Percentiles rank a stretch among this genome's conserved stretches.
These are phyloP conservation scores for Aethionema arabicum DNA, from an alignment of 345 rosid species.

Conservation along the genomic window DNA sequence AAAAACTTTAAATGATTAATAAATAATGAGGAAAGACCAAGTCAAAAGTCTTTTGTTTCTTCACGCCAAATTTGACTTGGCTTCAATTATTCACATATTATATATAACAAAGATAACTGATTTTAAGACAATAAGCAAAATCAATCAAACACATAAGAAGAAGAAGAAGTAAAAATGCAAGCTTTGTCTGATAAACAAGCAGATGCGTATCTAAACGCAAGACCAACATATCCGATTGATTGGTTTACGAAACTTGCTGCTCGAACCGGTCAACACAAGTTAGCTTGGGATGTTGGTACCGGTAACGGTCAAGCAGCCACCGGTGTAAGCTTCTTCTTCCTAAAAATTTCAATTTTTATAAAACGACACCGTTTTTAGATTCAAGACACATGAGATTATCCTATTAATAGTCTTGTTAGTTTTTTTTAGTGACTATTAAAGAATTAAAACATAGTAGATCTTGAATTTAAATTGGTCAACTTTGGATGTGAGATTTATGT, in stretches of 20 bases:
- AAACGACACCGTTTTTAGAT: not conserved
- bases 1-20: slow-evolving; percentile 1
- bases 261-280: slow-evolving; percentile 46
- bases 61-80: slow-evolving; percentile 28
- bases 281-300: slow-evolving; percentile 70
- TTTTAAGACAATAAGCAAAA: not conserved
- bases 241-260: slow-evolving; percentile 59
- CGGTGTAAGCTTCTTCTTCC: slow-evolving; percentile 42
- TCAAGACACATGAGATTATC: slow-evolving; percentile 3
- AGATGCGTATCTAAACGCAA: slow-evolving; percentile 49
- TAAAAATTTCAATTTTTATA: not conserved
- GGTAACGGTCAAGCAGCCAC: slow-evolving; percentile 71
- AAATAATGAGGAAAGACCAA: slow-evolving; percentile 12
- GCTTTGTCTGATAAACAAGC: slow-evolving; percentile 62
- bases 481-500: no score
- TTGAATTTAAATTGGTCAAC: no score
- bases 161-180: slow-evolving; percentile 36
- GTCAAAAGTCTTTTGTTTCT: slow-evolving; percentile 7
- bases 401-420: no score
- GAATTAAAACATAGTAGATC: no score
- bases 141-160: not conserved
- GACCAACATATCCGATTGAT: slow-evolving; percentile 53
- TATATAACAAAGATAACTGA: slow-evolving; percentile 1
- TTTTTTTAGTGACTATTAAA: no score
- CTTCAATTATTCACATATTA: not conserved